Evolutionary conservation across 2,329 filamentous ascomycete species (phyloP), one percentile per base, ranked within the genome.

Genomic region (Alternaria consortialis): DNA sequence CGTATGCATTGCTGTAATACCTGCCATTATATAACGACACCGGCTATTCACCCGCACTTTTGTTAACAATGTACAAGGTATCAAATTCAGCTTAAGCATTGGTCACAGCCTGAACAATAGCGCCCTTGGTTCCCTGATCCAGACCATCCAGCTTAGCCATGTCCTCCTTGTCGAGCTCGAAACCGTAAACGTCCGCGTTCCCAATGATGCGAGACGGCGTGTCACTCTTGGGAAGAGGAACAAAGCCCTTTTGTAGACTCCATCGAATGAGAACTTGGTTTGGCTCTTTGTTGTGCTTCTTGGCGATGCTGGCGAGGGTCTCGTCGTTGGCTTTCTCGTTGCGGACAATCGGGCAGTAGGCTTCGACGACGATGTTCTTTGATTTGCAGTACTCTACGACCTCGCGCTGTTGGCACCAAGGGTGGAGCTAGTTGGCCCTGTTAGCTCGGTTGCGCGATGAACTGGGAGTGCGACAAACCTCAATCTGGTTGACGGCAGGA

Each of bases 181-280:
- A 80, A 17, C 65, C 69, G 59, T 74, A 80, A 5, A 80, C 58
- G 27, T 78, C 73, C 2, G 73, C 77, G 54, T 80, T 80, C 27
- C 66, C 71, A 12, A 64, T 63, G 31, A 80, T 80, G 8, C 77
- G 58, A 15, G 66, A 63, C 1, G 76, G 74, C 0, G 73, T 77
- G 52, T 80, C 78, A 59, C 76, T 80, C 65, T 80, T 80, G 0
- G 78, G 79, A 3, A 80, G 70, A 3, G 78, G 73, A 12, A 79
- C 74, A 53, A 70, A 78, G 20, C 75, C 90, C 80, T 92, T 94
- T 79, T 97, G 91, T 78, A 97, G 77, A 68, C 90, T 91, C 85
- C 92, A 97, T 64, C 93, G 85, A 51, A 97, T 80, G 71, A 97
- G 79, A 9, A 97, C 81, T 83, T 97, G 93, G 9, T 91, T 90